Evolutionary conservation across 108 stramenopile genomes (phyloP).

Genomic region (Cafeteria roenbergensis): DNA sequence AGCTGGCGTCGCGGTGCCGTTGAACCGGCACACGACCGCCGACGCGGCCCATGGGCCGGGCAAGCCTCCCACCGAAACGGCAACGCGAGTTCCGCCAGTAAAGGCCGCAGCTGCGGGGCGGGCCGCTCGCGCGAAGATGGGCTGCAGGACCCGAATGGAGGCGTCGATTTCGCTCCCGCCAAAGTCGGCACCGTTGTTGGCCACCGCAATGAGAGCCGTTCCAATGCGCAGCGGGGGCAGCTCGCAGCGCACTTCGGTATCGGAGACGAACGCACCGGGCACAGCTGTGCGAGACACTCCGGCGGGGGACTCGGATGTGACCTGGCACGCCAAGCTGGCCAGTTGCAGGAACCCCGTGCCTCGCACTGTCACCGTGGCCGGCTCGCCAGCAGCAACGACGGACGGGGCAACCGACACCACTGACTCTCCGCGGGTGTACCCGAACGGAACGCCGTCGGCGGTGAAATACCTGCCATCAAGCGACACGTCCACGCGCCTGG

Average conservation of each 20-base stretch:
- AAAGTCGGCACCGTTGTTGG: too few species aligned
- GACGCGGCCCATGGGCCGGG: too few species aligned
- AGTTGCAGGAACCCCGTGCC: not conserved
- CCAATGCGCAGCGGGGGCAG: not conserved
- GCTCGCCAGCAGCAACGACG: not conserved
- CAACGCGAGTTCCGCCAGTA: too few species aligned
- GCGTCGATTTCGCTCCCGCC: too few species aligned
- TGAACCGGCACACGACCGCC: too few species aligned
- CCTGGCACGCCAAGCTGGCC: not conserved
- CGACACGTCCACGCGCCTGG: slow-evolving; percentile 10
- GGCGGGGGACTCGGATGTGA: not conserved
- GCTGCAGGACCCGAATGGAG: too few species aligned
- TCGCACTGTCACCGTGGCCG: not conserved
- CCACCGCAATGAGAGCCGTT: too few species aligned
- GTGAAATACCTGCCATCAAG: slow-evolving; percentile 16
- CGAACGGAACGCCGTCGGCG: not conserved
- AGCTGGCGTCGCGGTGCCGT: too few species aligned
- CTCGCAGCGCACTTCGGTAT: not conserved
- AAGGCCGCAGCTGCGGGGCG: too few species aligned
- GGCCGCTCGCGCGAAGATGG: too few species aligned
- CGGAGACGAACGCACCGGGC: not conserved
- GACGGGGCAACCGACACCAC: not conserved
- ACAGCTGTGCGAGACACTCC: not conserved
- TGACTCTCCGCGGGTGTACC: not conserved
- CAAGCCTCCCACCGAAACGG: too few species aligned